A percentile compares a stretch with the other conserved stretches of the same genome.
phyloP scores from a whole-genome alignment of 352 stramenopile genomes.

The Globisporangium recalcitrans region DNA sequence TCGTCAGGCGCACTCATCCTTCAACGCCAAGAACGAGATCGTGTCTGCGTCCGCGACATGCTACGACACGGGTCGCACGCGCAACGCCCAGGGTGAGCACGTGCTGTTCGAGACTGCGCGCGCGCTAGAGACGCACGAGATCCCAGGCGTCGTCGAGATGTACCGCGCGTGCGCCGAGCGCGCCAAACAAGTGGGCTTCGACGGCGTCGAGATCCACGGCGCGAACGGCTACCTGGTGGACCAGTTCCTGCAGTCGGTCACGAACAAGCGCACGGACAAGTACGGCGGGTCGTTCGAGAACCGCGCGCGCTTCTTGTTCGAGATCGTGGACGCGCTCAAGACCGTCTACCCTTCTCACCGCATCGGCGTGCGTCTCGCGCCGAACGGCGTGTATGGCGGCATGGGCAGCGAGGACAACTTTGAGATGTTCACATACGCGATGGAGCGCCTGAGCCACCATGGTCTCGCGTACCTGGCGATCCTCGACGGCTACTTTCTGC shows the following conservation, averaged over 20 bases:
- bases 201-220: conserved; percentile 81
- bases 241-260: conserved; percentile 43
- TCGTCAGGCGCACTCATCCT: neutral
- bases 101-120: neutral
- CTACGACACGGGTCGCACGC: neutral
- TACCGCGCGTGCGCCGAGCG: neutral
- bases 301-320: neutral
- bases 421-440: neutral
- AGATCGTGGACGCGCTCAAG: neutral
- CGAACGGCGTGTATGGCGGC: neutral
- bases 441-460: neutral
- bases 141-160: neutral
- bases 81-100: neutral
- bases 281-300: neutral
- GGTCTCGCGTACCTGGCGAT: neutral
- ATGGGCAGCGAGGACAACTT: neutral
- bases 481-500: neutral
- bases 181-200: conserved; percentile 27
- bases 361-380: neutral
- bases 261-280: neutral
- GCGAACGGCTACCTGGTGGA: conserved; percentile 88
- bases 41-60: neutral
- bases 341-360: neutral
- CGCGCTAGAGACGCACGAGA: neutral
- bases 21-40: neutral